These are phyloP conservation scores for Tricholoma terreum DNA, from an alignment of 768 basidiomycete species.

Conservation along the genomic window DNA sequence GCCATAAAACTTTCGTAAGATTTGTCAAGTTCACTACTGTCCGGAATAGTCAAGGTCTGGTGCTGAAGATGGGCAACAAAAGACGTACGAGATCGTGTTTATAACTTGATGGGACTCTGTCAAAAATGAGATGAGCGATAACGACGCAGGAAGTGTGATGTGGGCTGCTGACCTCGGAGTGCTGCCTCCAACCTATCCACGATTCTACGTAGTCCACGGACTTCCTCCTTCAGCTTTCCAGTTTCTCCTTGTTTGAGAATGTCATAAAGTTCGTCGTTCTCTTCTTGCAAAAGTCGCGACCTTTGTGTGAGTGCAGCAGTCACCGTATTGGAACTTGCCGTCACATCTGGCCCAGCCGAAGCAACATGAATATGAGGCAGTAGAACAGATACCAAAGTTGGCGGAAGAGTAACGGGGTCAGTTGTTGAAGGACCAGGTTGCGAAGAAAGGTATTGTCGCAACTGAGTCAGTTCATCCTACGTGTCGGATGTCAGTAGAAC, in stretches of 20 bases:
- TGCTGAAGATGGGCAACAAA: conserved; percentile 9
- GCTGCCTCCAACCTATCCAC: conserved; percentile 72
- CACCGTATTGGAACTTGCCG: conserved; percentile 51
- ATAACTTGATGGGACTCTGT: conserved; percentile 79
- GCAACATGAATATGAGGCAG: conserved; percentile 59
- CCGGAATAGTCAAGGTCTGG: conserved; percentile 13
- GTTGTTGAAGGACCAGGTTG: conserved; percentile 59
- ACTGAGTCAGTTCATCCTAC: conserved; percentile 70
- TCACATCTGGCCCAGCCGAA: conserved; percentile 26
- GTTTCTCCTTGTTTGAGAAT: conserved; percentile 73
- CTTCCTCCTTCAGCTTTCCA: conserved; percentile 80
- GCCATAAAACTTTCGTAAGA: conserved; percentile 61
- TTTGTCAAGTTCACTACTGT: conserved; percentile 74
- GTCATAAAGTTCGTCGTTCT: conserved; percentile 84
- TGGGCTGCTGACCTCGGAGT: conserved; percentile 59
- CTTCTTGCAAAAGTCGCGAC: conserved; percentile 70
- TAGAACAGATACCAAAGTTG: conserved; percentile 64
- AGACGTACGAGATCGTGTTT: conserved; percentile 64
- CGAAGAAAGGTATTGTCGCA: conserved; percentile 61
- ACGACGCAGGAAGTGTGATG: background rate
- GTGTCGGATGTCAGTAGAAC: conserved; percentile 12
- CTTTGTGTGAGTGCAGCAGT: conserved; percentile 74
- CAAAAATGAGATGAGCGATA: background rate
- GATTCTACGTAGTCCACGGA: conserved; percentile 61
- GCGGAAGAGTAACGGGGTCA: conserved; percentile 67